These are phyloP conservation scores for Litsea cubeba DNA, from an alignment of 164 flowering plant species.

Conservation along the genomic window DNA sequence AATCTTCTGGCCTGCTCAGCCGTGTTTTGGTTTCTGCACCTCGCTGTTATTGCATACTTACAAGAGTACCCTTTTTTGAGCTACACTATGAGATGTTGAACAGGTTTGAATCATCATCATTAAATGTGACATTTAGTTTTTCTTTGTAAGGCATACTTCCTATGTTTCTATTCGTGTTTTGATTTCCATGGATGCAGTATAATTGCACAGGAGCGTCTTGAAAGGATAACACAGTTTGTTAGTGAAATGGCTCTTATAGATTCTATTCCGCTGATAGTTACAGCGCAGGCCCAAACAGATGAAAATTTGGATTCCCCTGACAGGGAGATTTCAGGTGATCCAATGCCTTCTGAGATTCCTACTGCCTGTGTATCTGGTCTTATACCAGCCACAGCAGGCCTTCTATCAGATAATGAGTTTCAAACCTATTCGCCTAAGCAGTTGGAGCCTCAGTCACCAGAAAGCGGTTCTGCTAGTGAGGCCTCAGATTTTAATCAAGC, in stretches of 20 bases:
- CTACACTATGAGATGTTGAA: conserved; percentile 91
- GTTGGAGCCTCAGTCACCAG: conserved; percentile 58
- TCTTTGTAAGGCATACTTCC: neutral
- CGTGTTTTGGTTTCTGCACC: conserved; percentile 88
- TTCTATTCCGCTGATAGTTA: conserved; percentile 33
- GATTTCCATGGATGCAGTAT: conserved; percentile 53
- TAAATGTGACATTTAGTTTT: neutral
- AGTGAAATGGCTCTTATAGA: conserved; percentile 49
- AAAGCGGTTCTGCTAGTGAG: conserved; percentile 21
- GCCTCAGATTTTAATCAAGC: conserved; percentile 21
- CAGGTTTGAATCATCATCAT: conserved; percentile 41
- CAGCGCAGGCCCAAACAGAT: conserved; percentile 28
- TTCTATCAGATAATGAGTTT: conserved; percentile 55
- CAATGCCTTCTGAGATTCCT: conserved; percentile 78
- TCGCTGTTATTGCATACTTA: conserved; percentile 90
- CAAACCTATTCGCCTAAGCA: conserved; percentile 31
- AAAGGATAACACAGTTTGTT: conserved; percentile 79
- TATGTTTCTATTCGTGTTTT: conserved; percentile 5
- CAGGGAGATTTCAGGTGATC: conserved; percentile 34
- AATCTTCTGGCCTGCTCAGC: conserved; percentile 39
- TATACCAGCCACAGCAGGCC: conserved; percentile 76
- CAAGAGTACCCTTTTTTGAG: conserved; percentile 91
- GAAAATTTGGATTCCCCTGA: conserved; percentile 31
- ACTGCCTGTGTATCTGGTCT: conserved; percentile 58
- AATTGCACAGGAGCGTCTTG: conserved; percentile 84